These are phyloP conservation scores for Exobasidium cylindrosporum DNA, from an alignment of 1,284 basidiomycete species.

Conservation along the genomic window DNA sequence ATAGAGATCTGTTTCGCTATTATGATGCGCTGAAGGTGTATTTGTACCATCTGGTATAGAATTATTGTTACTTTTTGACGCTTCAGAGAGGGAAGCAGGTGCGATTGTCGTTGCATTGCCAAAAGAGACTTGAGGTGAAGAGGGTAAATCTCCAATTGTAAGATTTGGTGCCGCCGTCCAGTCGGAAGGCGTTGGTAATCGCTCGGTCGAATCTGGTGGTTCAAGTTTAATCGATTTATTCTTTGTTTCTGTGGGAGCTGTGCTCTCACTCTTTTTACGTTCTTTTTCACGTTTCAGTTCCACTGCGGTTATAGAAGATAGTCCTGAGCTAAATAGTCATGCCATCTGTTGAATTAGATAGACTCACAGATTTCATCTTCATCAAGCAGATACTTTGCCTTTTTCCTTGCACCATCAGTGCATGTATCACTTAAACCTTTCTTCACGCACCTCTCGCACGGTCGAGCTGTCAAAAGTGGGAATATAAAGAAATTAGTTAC, in stretches of 20 bases:
- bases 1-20: not conserved
- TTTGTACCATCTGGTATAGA: not conserved
- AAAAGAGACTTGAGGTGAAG: not conserved
- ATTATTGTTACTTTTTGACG: not conserved
- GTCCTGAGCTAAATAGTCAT: not conserved
- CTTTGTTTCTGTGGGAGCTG: not conserved
- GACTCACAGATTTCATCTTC: constrained; percentile 44
- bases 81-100: not conserved
- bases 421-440: constrained; percentile 85
- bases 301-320: constrained; percentile 8
- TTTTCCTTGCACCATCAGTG: constrained; percentile 91
- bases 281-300: constrained; percentile 39
- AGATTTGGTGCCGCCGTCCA: not conserved
- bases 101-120: not conserved
- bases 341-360: not conserved
- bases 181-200: not conserved
- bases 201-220: not conserved
- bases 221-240: not conserved
- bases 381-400: constrained; percentile 77
- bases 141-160: not conserved
- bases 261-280: constrained; percentile 24
- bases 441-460: constrained; percentile 90
- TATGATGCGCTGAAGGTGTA: not conserved
- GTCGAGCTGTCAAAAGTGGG: constrained; percentile 68
- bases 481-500: not conserved